Evolutionary conservation across 2,329 filamentous ascomycete genomes (phyloP), one percentile per base, ranked within the genome.

Genomic region (Cladosporium sp.): DNA sequence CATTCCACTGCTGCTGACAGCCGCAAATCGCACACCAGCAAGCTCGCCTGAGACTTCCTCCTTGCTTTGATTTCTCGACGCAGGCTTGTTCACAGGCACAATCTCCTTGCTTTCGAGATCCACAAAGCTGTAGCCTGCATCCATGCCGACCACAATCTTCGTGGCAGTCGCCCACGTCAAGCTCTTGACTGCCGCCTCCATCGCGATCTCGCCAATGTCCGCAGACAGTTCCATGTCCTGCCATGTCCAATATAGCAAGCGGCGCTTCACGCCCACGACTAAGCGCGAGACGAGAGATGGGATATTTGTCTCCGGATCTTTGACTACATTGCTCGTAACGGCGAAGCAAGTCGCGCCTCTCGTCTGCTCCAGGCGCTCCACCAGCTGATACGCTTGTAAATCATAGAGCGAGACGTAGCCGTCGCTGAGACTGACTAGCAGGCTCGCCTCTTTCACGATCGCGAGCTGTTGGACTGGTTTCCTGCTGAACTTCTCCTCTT

Each of bases 311-410:
- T 85, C 84, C 5, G 86, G 78, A 73, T 99, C 94, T 72, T 94
- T 93, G 65, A 96, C 88, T 58, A 97, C 95, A 73, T 97, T 96
- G 63, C 91, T 96, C 1, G 92, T 97, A 43, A 96, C 90, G 1
- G 93, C 92, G 73, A 99, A 97, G 43, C 88, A 87, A 2, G 87
- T 88, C 14, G 94, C 93, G 66, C 94, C 94, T 75, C 90, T 94
- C 12, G 92, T 96, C 71, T 88, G 88, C 54, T 85, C 78, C 43
- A 99, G 80, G 61, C 86, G 88, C 73, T 96, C 89, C 69, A 93
- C 84, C 59, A 92, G 81, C 64, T 88, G 82, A 74, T 95, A 97
- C 30, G 86, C 90, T 64, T 93, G 86, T 20, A 96, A 81, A 73
- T 99, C 92, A 76, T 99, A 88, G 36, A 97, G 85, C 20, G 89